Evolutionary conservation across 2,329 filamentous ascomycete genomes (phyloP), one percentile per base, ranked within the genome.

Genomic region (Arthrobotrys entomopaga): DNA sequence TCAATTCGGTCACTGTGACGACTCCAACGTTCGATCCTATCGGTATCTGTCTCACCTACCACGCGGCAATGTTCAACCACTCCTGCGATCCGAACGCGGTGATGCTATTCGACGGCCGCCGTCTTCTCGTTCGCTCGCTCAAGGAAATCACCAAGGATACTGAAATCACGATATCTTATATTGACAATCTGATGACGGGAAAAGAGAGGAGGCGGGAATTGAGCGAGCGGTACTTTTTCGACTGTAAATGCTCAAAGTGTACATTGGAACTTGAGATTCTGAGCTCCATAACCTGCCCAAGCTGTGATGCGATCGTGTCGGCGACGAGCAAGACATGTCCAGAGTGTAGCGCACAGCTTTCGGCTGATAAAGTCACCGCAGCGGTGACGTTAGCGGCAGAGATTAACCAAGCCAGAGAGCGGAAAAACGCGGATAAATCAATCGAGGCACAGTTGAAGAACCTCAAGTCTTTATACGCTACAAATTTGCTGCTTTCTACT

Each of bases 151-250:
- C 81, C 16, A 82, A 83, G 67, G 84, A 83, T 73, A 84, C 87
- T 29, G 87, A 90, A 78, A 82, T 90, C 29, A 86, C 84, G 77
- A 86, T 89, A 70, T 86, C 87, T 2, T 90, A 90, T 78, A 82
- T 88, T 74, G 88, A 90, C 77, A 82, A 82, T 40, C 87, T 85
- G 0, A 83, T 84, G 43, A 84, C 86, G 0, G 83, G 82, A 24
- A 77, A 81, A 7, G 81, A 82, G n/a, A 85, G 88, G 2, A 85
- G 84, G 75, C 80, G 80, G 1, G 85, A 88, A 77, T 82, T 90
- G 0, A 80, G 80, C 53, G 80, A 82, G 22, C 83, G 85, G 26
- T 90, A 88, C 81, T 87, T 85, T 79, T 90, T 90, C 80, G 81
- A 80, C 13, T 90, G 88, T 80, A 78, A 78, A 46, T 90, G 88